phyloP scores from a whole-genome alignment of 1,284 basidiomycete species.

The Abortiporus biennis region DNA sequence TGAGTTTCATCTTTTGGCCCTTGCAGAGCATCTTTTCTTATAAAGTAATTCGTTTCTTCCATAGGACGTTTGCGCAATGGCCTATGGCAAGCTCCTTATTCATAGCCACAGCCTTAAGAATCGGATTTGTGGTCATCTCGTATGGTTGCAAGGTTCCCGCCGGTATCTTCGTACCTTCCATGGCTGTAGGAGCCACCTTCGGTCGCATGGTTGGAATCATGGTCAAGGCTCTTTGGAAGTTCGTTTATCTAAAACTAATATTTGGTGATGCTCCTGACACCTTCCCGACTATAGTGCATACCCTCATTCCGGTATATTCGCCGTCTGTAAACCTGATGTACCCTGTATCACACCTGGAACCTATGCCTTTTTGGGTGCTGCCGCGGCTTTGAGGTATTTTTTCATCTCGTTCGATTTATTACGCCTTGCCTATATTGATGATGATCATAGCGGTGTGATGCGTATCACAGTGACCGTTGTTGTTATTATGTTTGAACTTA shows the following conservation, averaged over 20 bases:
- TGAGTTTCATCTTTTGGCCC: conserved; percentile 34
- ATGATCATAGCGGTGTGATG: conserved; percentile 76
- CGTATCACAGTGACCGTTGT: conserved; percentile 97
- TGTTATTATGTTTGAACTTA: conserved; percentile 99
- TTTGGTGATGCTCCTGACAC: too few relatives aligned
- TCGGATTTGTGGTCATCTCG: conserved; percentile 83
- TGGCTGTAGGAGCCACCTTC: conserved; percentile 96
- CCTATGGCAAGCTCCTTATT: conserved; percentile 89
- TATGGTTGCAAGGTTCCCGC: conserved; percentile 97
- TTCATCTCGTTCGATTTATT: neutral
- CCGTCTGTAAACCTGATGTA: conserved; percentile 84
- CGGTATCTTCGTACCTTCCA: conserved; percentile 96
- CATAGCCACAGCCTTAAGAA: conserved; percentile 87
- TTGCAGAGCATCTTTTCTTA: neutral
- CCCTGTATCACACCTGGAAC: conserved; percentile 99
- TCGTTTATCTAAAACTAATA: conserved; percentile 18
- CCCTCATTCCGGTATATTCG: conserved; percentile 81
- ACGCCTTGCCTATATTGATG: conserved; percentile 1
- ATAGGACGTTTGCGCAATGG: conserved; percentile 88
- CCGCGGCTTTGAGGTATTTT: conserved; percentile 82
- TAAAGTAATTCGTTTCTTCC: too few relatives aligned
- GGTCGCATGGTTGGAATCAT: conserved; percentile 94
- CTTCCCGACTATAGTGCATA: conserved; percentile 54
- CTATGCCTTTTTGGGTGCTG: conserved; percentile 92
- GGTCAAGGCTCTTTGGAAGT: conserved; percentile 90